Percentiles rank a stretch among this genome's conserved stretches.
These are phyloP conservation scores for Neurospora sp. DNA, from an alignment of 495 filamentous ascomycete genomes.

Conservation along the genomic window DNA sequence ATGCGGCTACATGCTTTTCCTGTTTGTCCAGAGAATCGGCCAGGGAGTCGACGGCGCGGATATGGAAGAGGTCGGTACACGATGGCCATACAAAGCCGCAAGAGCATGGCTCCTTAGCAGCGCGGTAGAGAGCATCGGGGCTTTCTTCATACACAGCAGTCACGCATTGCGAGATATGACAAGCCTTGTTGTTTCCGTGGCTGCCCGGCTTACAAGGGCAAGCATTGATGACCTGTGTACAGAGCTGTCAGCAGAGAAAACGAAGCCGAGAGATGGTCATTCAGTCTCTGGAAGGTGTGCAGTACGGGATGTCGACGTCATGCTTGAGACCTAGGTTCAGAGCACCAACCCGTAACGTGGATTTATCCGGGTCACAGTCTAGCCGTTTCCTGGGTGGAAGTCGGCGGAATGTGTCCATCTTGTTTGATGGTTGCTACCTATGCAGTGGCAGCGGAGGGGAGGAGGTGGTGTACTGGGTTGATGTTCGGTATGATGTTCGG, in stretches of 20 bases:
- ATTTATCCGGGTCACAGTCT: background rate
- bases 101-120: constrained; percentile 5
- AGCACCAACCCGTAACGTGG: background rate
- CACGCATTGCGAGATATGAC: constrained; percentile 15
- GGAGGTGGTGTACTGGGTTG: background rate
- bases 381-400: background rate
- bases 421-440: background rate
- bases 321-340: background rate
- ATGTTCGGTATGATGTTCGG: background rate
- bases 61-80: constrained; percentile 8
- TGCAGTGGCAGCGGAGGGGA: background rate
- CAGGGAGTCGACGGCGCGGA: constrained; percentile 12
- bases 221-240: constrained; percentile 9
- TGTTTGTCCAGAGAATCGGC: constrained; percentile 11
- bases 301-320: background rate
- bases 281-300: background rate
- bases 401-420: background rate
- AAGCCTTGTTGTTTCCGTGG: constrained; percentile 19
- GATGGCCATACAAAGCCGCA: constrained; percentile 19
- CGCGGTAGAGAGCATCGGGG: constrained; percentile 2
- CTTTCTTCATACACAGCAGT: constrained; percentile 4
- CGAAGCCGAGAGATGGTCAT: background rate
- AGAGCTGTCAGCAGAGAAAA: background rate
- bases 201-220: constrained; percentile 9
- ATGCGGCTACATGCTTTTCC: constrained; percentile 9